Evolutionary conservation across 1,139 yeast genomes (phyloP).

Genomic region (Diutina neorugosa): DNA sequence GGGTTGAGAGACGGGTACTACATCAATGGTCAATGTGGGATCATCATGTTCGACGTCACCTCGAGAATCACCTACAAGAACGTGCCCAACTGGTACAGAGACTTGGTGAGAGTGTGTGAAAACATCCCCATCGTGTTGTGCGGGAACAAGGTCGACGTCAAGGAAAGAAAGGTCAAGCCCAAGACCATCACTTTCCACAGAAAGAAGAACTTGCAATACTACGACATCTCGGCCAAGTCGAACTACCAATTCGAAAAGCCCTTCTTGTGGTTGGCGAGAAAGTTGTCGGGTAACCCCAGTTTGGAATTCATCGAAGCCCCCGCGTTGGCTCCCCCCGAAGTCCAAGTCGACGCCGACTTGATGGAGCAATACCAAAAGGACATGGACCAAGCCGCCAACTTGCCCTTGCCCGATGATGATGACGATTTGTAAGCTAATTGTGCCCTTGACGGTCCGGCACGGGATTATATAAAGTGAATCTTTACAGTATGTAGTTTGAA

Average conservation of each 20-base stretch:
- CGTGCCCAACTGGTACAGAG: slow-evolving; percentile 99
- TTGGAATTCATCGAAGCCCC: slow-evolving; percentile 98
- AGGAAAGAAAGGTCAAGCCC: slow-evolving; percentile 99
- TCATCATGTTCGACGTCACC: slow-evolving; percentile 99
- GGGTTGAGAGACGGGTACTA: slow-evolving; percentile 99
- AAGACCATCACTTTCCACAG: slow-evolving; percentile 99
- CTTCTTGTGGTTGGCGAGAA: slow-evolving; percentile 99
- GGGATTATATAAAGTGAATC: neutral
- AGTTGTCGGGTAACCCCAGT: slow-evolving; percentile 95
- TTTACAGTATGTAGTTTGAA: neutral
- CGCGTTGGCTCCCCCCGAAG: slow-evolving; percentile 99
- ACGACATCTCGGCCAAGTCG: slow-evolving; percentile 98
- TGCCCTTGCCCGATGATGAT: slow-evolving; percentile 99
- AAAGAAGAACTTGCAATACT: slow-evolving; percentile 99
- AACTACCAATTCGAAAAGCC: slow-evolving; percentile 99
- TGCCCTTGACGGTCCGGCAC: neutral
- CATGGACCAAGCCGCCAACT: slow-evolving; percentile 98
- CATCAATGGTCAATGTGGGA: slow-evolving; percentile 99
- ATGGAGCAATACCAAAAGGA: slow-evolving; percentile 98
- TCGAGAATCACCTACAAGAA: slow-evolving; percentile 98
- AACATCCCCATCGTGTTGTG: slow-evolving; percentile 97
- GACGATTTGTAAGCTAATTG: slow-evolving; percentile 66
- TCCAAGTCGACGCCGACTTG: slow-evolving; percentile 87
- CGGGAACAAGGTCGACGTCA: slow-evolving; percentile 99
- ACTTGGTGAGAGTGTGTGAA: slow-evolving; percentile 98